Conservation (phyloP, 2,329 filamentous ascomycete genomes). For the Alternaria brassicicola region DNA sequence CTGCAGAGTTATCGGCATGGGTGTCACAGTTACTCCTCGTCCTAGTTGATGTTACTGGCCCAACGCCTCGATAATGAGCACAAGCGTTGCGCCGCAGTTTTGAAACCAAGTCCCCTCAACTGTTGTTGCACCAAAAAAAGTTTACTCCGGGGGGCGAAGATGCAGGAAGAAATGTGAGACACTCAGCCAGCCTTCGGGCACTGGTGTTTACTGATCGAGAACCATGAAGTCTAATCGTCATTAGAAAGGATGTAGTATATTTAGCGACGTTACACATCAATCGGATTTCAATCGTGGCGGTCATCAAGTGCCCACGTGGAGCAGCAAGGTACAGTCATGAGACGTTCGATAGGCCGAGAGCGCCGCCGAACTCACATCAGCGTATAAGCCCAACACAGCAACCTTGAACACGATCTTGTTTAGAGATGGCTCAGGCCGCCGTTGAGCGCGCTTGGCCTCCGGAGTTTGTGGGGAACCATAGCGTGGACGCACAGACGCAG, state of each 20-base stretch:
- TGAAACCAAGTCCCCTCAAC: constrained; percentile 1
- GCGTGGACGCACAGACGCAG: constrained; percentile 9
- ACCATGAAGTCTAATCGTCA: constrained; percentile 17
- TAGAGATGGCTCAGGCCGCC: constrained; percentile 13
- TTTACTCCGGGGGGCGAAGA: not conserved
- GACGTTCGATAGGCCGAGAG: not conserved
- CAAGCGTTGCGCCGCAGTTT: not conserved
- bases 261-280: constrained; percentile 12
- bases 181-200: not conserved
- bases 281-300: not conserved
- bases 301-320: constrained; percentile 13
- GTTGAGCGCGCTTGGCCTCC: constrained; percentile 27
- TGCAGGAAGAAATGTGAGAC: not conserved
- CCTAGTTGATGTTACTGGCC: not conserved
- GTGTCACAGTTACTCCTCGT: not conserved
- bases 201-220: not conserved
- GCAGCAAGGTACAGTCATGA: not conserved
- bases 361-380: constrained; percentile 2
- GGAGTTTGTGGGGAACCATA: constrained; percentile 45
- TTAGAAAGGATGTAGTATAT: constrained; percentile 9
- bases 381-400: constrained; percentile 14
- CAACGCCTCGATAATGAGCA: not conserved
- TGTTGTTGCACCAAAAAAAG: not conserved
- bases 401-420: constrained; percentile 10
- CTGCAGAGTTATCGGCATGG: not conserved